Evolutionary conservation across 305 asterid genomes (phyloP), one percentile per base, ranked within the genome.

Genomic region (Lippia alba): DNA sequence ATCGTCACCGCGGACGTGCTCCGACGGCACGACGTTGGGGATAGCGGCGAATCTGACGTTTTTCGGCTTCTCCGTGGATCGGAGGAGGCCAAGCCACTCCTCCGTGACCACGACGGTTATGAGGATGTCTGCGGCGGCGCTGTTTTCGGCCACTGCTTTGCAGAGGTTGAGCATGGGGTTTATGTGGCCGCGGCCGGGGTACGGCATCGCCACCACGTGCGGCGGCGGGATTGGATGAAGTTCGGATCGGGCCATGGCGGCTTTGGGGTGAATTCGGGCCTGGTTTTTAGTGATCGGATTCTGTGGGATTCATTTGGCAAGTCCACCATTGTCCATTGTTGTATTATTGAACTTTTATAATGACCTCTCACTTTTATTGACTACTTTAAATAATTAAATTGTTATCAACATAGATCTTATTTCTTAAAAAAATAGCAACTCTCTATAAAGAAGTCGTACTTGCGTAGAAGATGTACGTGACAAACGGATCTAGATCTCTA

Each of bases 171-270:
- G 77, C 80, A 80, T 72, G 0, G 91, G 86, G 71, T 84, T 86
- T 12, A 88, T 74, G 79, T 84, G 85, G 70, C 91, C 90, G 55
- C 77, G 84, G 11, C 87, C 84, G 6, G 91, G 94, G 63, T 68
- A 84, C 0, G 87, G 84, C 17, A 88, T 64, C 3, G 81, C 92
- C 57, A 84, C 80, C 67, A 88, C 77, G 56, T 84, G 87, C 63
- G 2, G 30, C 30, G 30, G 30, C 30, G 30, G 30, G 30, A 1
- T 24, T 3, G 30, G 70, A 8, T 44, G 75, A 0, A 54, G 17
- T 5, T 44, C 12, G 2, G 56, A 16, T 44, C 51, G 51, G 8
- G 56, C 41, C 74, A 76, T 76, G 45, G 41, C 30, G 3, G 3
- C 30, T 24, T 24, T 24, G 30, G 2, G 1, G 30, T 24, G 3